Base-by-base conservation (phyloP, 1,139 yeast species). In the Sugiyamaella paludigena region DNA sequence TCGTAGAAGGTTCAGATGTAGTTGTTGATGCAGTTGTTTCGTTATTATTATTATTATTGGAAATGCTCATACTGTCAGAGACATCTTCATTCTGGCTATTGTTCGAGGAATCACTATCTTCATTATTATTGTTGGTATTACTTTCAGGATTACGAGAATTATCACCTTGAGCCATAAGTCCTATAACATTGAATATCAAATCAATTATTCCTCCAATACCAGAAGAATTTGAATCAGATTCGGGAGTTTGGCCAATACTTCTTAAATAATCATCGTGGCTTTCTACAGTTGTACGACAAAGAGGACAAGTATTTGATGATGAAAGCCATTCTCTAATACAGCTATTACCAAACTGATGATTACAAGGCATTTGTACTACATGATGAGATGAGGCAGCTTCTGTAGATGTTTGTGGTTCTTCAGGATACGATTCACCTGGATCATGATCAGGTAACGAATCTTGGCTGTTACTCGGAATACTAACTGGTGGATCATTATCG, bases 241-340 rank as follows among this genome's bases (percentile, higher is more conserved):
- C 45, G 1, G 58, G 57, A 30, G 40, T 50, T 43, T 57, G 59
- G 12, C 63, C 63, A 4, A 56, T 57, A 19, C 50, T 43, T 19
- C 58, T 48, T 28, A 57, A 47, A 48, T 58, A 61, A 47, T 58
- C 57, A 26, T 54, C 45, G 31, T 65, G 70, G 27, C 62, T 55
- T 52, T 76, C 78, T 27, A 85, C 78, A 2, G 77, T 72, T 27
- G 70, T 70, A 51, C 96, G 78, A 62, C 97, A 88, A 48, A 87
- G 70, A 0, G 97, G 97, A 65, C 97, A 88, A 1, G 87, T 79
- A 31, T 79, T 73, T 51, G 84, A 80, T 41, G 75, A 71, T 52
- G 75, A 74, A 46, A 88, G 77, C 97, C 97, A 88, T 57, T 83
- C 84, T 53, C 72, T 75, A 36, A 87, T 70, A 68, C 97, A 88